Evolutionary conservation across 148 eudicot species (phyloP).

Genomic region (Vaccinium darrowii): DNA sequence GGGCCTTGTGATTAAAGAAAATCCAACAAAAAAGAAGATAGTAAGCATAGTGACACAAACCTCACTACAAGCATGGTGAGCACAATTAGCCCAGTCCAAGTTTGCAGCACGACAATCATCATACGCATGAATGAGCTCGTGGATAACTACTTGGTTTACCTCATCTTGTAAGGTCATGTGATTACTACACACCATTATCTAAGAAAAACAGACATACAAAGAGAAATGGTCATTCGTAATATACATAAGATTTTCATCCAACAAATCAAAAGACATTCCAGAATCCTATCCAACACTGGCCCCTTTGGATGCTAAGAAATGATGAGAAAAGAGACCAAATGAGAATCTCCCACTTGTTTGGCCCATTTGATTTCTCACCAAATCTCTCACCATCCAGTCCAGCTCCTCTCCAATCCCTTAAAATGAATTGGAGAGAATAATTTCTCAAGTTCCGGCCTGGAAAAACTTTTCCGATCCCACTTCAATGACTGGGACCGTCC

Average conservation of each 20-base stretch:
- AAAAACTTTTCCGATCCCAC: too few species aligned
- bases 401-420: too few species aligned
- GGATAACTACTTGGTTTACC: slow-evolving; percentile 85
- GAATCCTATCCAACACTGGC: not conserved
- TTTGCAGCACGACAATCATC: slow-evolving; percentile 90
- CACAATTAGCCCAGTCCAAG: slow-evolving; percentile 86
- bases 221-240: not conserved
- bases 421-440: too few species aligned
- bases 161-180: slow-evolving; percentile 69
- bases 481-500: too few species aligned
- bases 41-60: slow-evolving; percentile 23
- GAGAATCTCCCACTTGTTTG: not conserved
- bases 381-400: not conserved
- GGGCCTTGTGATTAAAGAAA: not conserved
- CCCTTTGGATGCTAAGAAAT: not conserved
- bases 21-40: slow-evolving; percentile 11
- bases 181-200: slow-evolving; percentile 83
- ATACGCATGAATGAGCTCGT: slow-evolving; percentile 93
- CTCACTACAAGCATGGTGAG: slow-evolving; percentile 98
- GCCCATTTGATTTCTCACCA: not conserved
- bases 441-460: too few species aligned
- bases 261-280: not conserved
- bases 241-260: not conserved
- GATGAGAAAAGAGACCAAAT: not conserved
- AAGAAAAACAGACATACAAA: slow-evolving; percentile 11